Conservation (phyloP, 2,329 filamentous ascomycete species). For the Sporothrix protearum region DNA sequence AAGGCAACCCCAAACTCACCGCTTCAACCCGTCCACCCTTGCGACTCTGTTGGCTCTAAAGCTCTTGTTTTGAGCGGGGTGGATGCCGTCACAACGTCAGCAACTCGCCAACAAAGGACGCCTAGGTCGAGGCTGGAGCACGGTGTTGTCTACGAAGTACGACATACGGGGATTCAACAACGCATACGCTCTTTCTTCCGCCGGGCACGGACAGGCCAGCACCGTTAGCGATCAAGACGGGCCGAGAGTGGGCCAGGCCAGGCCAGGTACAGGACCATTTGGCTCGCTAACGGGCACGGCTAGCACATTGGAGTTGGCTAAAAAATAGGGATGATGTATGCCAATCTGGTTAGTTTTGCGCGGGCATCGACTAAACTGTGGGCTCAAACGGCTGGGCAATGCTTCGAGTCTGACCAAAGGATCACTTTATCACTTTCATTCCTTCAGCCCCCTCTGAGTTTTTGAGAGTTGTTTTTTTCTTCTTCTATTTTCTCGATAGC, state of each 20-base stretch:
- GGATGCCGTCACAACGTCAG: not conserved
- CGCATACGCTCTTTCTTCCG: not conserved
- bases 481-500: not conserved
- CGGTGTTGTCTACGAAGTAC: not conserved
- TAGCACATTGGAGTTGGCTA: not conserved
- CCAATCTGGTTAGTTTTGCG: conserved; percentile 13
- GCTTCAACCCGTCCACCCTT: not conserved
- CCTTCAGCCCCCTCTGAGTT: not conserved
- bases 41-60: not conserved
- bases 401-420: not conserved
- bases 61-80: not conserved
- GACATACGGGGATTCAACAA: not conserved
- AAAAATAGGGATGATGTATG: not conserved
- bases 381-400: not conserved
- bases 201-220: not conserved
- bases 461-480: too few relatives aligned
- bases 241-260: not conserved
- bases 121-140: not conserved
- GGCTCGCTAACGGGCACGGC: not conserved
- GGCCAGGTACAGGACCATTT: not conserved
- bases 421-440: not conserved
- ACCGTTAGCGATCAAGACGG: not conserved
- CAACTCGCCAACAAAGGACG: not conserved
- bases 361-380: conserved; percentile 3
- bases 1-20: not conserved